A percentile compares a stretch with the other conserved stretches of the same genome.
Conservation (phyloP, 2,329 filamentous ascomycete genomes). For the Parastagonospora avenae region DNA sequence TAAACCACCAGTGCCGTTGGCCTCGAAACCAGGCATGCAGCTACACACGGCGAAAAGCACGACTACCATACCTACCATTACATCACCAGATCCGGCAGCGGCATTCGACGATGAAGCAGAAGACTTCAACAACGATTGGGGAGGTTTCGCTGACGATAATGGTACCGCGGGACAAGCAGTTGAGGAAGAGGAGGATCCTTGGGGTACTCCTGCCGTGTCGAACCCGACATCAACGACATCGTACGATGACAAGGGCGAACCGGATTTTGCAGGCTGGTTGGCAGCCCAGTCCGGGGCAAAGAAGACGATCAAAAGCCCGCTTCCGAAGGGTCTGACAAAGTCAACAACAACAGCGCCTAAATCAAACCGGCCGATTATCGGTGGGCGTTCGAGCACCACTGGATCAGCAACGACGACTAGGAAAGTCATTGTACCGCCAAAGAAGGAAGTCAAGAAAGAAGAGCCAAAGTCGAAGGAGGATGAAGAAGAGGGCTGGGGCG, state of each 20-base stretch:
- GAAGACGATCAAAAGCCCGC: slow-evolving; percentile 63
- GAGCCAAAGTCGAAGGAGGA: slow-evolving; percentile 50
- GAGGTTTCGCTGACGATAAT: slow-evolving; percentile 65
- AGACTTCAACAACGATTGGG: slow-evolving; percentile 77
- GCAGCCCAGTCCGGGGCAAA: slow-evolving; percentile 84
- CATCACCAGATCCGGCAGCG: slow-evolving; percentile 54
- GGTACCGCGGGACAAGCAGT: slow-evolving; percentile 20
- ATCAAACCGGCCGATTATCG: slow-evolving; percentile 36
- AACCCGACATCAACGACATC: slow-evolving; percentile 51
- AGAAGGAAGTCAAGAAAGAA: slow-evolving; percentile 39
- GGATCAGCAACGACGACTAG: slow-evolving; percentile 29
- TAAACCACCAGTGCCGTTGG: slow-evolving; percentile 58
- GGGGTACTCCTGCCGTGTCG: slow-evolving; percentile 53
- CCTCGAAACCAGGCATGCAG: slow-evolving; percentile 46
- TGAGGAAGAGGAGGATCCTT: slow-evolving; percentile 61
- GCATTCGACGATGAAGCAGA: slow-evolving; percentile 57
- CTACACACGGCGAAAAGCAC: slow-evolving; percentile 34
- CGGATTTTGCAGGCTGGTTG: slow-evolving; percentile 95
- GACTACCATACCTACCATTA: slow-evolving; percentile 32
- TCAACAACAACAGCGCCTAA: slow-evolving; percentile 39
- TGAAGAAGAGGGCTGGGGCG: slow-evolving; percentile 47
- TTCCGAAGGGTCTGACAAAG: slow-evolving; percentile 86
- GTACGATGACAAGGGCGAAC: slow-evolving; percentile 84
- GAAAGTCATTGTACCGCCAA: slow-evolving; percentile 32
- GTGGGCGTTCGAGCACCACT: slow-evolving; percentile 35